These are phyloP conservation scores for Candida sonorensis DNA, from an alignment of 805 yeast species.

Conservation along the genomic window DNA sequence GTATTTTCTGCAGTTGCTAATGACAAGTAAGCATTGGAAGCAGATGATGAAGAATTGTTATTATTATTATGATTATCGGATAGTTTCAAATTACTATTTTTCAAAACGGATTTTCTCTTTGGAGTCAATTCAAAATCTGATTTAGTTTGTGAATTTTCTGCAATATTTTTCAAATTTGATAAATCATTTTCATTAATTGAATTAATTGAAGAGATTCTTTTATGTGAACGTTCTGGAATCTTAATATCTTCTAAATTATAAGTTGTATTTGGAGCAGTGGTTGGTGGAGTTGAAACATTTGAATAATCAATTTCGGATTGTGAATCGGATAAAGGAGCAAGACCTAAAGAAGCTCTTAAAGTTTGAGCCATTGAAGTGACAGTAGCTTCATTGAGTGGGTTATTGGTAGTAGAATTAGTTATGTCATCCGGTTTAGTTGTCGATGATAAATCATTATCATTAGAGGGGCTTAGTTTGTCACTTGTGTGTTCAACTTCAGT, in stretches of 20 bases:
- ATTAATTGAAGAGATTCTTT: conserved; percentile 15
- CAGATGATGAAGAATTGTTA: too few species aligned
- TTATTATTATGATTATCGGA: conserved; percentile 10
- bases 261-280: too few species aligned
- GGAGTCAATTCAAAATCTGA: conserved; percentile 1
- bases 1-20: conserved; percentile 77
- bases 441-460: too few species aligned
- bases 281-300: too few species aligned
- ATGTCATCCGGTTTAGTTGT: too few species aligned
- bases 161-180: too few species aligned
- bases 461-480: too few species aligned
- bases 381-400: neutral
- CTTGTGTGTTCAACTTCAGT: too few species aligned
- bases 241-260: conserved; percentile 6
- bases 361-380: conserved; percentile 38
- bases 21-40: conserved; percentile 59
- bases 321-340: conserved; percentile 16
- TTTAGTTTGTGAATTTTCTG: neutral
- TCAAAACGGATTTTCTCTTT: conserved; percentile 44
- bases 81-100: conserved; percentile 20
- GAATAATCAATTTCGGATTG: too few species aligned
- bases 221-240: conserved; percentile 30
- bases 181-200: too few species aligned
- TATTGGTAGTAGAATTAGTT: neutral
- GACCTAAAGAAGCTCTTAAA: conserved; percentile 33